Percentiles rank a stretch among this genome's conserved stretches.
Conservation (phyloP, 345 rosid genomes). For the Populus euphratica region DNA sequence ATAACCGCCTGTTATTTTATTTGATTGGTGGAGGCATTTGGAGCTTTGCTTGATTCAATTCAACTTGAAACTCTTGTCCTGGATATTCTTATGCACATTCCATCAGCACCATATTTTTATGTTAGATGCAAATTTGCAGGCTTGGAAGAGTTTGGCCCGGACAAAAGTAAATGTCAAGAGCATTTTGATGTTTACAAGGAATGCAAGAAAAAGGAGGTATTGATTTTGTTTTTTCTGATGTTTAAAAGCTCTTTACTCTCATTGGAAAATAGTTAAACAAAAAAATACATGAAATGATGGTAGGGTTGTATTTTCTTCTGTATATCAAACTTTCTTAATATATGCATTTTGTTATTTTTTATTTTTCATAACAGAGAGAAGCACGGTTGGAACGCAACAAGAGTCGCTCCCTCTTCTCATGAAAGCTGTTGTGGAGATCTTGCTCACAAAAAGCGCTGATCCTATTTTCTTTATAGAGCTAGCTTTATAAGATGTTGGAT, state of each 20-base stretch:
- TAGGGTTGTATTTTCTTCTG: background rate
- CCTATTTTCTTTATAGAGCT: background rate
- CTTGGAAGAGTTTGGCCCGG: constrained; percentile 76
- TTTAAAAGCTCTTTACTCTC: background rate
- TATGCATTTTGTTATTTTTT: background rate
- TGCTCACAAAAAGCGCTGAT: constrained; percentile 1
- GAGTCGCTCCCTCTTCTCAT: constrained; percentile 71
- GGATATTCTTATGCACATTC: background rate
- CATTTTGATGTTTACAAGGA: constrained; percentile 92
- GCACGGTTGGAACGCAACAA: constrained; percentile 88
- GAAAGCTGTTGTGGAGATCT: constrained; percentile 27
- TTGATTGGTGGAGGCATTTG: background rate
- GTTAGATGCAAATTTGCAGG: constrained; percentile 37
- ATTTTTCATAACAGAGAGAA: constrained; percentile 60
- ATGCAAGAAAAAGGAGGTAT: constrained; percentile 95
- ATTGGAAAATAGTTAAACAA: background rate
- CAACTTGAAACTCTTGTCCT: background rate
- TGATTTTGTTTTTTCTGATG: background rate
- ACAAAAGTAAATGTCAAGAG: constrained; percentile 89
- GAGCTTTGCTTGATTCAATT: background rate
- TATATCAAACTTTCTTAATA: background rate
- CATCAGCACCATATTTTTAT: background rate
- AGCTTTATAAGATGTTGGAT: background rate
- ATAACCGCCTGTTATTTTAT: background rate
- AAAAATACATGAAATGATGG: background rate